Evolutionary conservation across 1,139 yeast species (phyloP), one percentile per base, ranked within the genome.

Genomic region (Nakaseomyces delphensis): DNA sequence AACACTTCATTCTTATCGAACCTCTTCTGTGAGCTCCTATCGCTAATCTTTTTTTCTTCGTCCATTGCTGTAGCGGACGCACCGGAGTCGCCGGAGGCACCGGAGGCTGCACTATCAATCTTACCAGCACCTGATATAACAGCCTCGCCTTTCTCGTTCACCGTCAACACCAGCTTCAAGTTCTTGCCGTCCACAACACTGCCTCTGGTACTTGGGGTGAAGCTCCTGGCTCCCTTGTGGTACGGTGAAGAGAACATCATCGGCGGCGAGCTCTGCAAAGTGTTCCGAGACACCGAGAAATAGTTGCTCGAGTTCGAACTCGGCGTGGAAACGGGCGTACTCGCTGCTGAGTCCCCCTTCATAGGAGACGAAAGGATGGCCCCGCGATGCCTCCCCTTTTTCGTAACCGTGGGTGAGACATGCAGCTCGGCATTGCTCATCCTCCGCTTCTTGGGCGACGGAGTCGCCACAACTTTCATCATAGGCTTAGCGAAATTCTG

Each of bases 401-500:
- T 52, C 10, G 53, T 42, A 18, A 47, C 32, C 5, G 48, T 43
- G 16, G 28, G 30, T 19, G 38, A 28, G 25, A 24, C 38, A 45
- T 10, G 42, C 45, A 32, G 36, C 45, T 39, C 16, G 19, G 23
- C 29, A 41, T 42, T 14, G 35, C 32, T 42, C 40, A 36, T 37
- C 27, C 51, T 42, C 29, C 53, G 45, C 25, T 53, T 54, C 40
- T 49, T 48, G 19, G 58, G 56, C 14, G 56, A 53, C 3, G 58
- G 56, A 11, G 56, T 51, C 11, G 47, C 45, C 8, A 56, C 59
- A 2, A 61, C 57, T 42, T 59, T 59, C 65, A 60, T 62, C 41
- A 55, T 45, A 8, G 65, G 64, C 43, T 59, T 59, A 3, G 60
- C 51, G 33, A 57, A 59, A 19, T 52, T 53, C 7, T 56, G 46